Evolutionary conservation across 768 basidiomycete genomes (phyloP).

Genomic region (Pilatotrama ljubarskyi): DNA sequence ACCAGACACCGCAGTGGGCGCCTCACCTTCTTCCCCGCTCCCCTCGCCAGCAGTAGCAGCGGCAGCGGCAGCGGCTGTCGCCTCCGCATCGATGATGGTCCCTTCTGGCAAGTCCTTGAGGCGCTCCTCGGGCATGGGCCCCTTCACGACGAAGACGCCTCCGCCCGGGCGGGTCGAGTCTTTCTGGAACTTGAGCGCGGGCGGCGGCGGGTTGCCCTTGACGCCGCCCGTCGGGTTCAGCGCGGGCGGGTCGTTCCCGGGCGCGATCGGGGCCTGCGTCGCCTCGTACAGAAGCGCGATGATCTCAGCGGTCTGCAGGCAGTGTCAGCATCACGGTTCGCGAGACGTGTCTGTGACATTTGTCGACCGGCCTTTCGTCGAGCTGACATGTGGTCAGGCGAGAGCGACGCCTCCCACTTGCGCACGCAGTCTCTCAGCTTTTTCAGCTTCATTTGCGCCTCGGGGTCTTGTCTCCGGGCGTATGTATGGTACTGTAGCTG

Average conservation of each 20-base stretch:
- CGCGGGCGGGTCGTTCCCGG: conserved; percentile 48
- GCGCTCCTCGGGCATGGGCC: conserved; percentile 6
- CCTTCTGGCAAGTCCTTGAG: conserved; percentile 51
- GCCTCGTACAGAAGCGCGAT: conserved; percentile 91
- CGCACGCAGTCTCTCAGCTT: conserved; percentile 83
- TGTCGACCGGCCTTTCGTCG: conserved; percentile 75
- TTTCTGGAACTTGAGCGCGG: conserved; percentile 68
- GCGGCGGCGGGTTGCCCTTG: conserved; percentile 49
- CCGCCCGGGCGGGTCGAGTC: conserved; percentile 84
- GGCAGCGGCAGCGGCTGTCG: conserved; percentile 26
- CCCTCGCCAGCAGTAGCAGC: conserved; percentile 8
- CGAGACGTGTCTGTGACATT: conserved; percentile 14
- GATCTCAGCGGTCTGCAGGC: conserved; percentile 80
- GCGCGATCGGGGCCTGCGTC: conserved; percentile 71
- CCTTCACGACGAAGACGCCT: conserved; percentile 76
- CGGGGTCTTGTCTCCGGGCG: conserved; percentile 77
- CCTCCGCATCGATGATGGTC: conserved; percentile 51
- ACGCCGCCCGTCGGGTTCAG: conserved; percentile 81
- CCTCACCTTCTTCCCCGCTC: conserved; percentile 48
- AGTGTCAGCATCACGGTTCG: conserved; percentile 21
- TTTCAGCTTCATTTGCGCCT: conserved; percentile 72
- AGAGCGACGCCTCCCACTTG: conserved; percentile 84
- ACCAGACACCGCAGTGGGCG: conserved; percentile 23
- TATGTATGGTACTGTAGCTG: conserved; percentile 83
- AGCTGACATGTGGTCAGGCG: conserved; percentile 92